Percentiles rank a stretch among this genome's conserved stretches.
phyloP scores from a whole-genome alignment of 805 yeast genomes.

The Metschnikowia vanudenii region DNA sequence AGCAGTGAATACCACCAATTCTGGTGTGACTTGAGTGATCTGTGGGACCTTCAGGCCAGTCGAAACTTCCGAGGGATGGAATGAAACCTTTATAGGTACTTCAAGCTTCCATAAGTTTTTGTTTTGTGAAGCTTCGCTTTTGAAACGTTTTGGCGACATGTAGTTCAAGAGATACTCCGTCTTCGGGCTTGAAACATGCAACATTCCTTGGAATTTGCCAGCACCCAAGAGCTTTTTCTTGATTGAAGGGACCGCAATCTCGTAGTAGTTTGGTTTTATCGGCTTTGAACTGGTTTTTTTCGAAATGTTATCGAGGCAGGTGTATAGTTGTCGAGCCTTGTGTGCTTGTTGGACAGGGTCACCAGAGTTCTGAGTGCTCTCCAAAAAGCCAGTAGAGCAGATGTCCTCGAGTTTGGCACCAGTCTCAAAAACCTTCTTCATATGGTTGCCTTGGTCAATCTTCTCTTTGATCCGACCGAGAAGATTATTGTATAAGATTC shows the following conservation, averaged over 20 bases:
- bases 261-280: constrained; percentile 20
- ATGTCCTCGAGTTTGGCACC: background rate
- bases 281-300: constrained; percentile 1
- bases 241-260: constrained; percentile 29
- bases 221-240: constrained; percentile 31
- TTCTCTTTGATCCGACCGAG: constrained; percentile 29
- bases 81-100: constrained; percentile 34
- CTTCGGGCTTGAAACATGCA: constrained; percentile 33
- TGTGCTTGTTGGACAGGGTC: constrained; percentile 2
- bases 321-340: constrained; percentile 19
- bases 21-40: constrained; percentile 24
- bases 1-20: constrained; percentile 31
- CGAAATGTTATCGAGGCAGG: constrained; percentile 7
- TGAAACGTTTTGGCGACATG: constrained; percentile 22
- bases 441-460: constrained; percentile 27
- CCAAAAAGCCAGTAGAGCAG: no score
- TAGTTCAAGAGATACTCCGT: constrained; percentile 30
- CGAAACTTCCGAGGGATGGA: constrained; percentile 21
- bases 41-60: constrained; percentile 9
- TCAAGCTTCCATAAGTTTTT: constrained; percentile 19
- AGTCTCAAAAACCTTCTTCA: constrained; percentile 10
- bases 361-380: background rate
- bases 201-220: constrained; percentile 32
- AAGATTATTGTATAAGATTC: constrained; percentile 22
- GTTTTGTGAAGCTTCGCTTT: constrained; percentile 7